Evolutionary conservation across 1,139 yeast genomes (phyloP), one percentile per base, ranked within the genome.

Genomic region (Candida sanyaensis): DNA sequence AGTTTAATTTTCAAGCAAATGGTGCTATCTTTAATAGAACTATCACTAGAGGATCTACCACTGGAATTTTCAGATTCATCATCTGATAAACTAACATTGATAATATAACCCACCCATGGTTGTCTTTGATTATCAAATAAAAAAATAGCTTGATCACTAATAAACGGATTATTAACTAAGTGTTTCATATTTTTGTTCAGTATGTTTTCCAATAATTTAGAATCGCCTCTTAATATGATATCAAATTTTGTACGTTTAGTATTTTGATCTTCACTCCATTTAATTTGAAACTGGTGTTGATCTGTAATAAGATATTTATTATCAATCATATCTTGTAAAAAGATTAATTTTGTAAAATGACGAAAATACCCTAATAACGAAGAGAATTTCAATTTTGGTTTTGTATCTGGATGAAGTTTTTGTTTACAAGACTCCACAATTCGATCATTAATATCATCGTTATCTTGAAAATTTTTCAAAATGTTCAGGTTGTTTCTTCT

Each of bases 291-390:
- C 43, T 71, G 76, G 2, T 61, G 58, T 1, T 76, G 63, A 41
- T 79, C 75, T 12, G 68, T 59, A 41, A 57, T 59, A 30, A 61
- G 56, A 37, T 58, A 59, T 36, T 61, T 55, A 37, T 78, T 72
- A 42, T 83, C 72, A 37, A 80, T 70, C 31, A 73, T 72, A 55
- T 84, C 88, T 60, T 86, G 90, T 43, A 82, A 67, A 51, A 82
- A 83, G 48, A 84, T 64, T 48, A 83, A 83, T 61, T 77, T 78
- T 50, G 86, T 77, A 70, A 83, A 78, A 55, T 82, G 84, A 53
- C 77, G 67, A 57, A 75, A 79, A 57, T 86, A 85, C 11, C 74
- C 69, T 5, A 69, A 65, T 55, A 84, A 57, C 30, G 75, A 65
- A 12, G 77, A 77, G 55, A 80, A 84, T 1, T 71, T 64, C 34